Evolutionary conservation across 495 filamentous ascomycete species (phyloP), one percentile per base, ranked within the genome.

Genomic region (Aspergillus cristatus): DNA sequence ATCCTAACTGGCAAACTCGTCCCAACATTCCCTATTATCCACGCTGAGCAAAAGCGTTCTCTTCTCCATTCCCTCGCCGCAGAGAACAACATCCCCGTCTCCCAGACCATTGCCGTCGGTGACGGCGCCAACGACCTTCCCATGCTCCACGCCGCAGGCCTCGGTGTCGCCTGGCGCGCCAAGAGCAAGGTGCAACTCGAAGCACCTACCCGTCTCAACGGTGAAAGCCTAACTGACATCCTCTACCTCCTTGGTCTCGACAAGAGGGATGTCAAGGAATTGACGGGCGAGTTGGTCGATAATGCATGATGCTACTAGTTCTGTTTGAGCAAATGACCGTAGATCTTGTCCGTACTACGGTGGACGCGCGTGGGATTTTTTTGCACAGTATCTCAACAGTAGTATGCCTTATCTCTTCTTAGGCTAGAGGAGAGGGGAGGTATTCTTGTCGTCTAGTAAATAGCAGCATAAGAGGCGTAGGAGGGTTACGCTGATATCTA

Each of bases 81-180:
- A 11, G 73, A 83, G 36, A 79, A 93, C 48, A 68, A 67, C 16
- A 79, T 94, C 31, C 52, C 75, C 1, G 58, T 89, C 12, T 68
- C 79, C n/a, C 82, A 93, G 59, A 81, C 84, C 10, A 63, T 96
- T 18, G 84, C 86, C 7, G 81, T 96, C 1, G 91, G 91, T 10
- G 91, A 98, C 51, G 91, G 91, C 16, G 89, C 91, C 28, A 98
- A 98, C 50, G 91, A 98, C 51, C 66, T 98, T 26, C 70, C 82
- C 29, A 98, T 98, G 91, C 84, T 98, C 63, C 70, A 74, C 18
- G 77, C 77, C 34, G 90, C 91, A 13, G 91, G 90, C 4, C 60
- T 96, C 39, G 91, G 91, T 4, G 79, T 97, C 28, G 91, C 91
- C 11, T 94, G 87, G 75, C 84, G 88, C 57, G 91, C 91, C 16